Conservation (phyloP, 2,329 filamentous ascomycete species). For the Sphaerostilbella broomeana region DNA sequence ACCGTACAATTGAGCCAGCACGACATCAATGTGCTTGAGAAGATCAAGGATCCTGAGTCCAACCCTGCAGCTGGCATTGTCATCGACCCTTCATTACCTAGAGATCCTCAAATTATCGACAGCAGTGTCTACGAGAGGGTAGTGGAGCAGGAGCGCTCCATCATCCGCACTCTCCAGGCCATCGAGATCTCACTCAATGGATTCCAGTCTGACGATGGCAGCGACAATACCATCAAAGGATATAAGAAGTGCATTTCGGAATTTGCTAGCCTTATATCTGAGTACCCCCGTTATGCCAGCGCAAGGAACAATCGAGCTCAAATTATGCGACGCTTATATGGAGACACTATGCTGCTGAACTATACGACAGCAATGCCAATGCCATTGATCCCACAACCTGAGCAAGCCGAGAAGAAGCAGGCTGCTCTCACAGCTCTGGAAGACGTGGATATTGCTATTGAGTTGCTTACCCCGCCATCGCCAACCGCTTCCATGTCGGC, state of each 20-base stretch:
- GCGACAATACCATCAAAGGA: slow-evolving; percentile 33
- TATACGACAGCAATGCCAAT: slow-evolving; percentile 31
- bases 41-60: slow-evolving; percentile 61
- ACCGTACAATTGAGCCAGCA: slow-evolving; percentile 45
- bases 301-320: slow-evolving; percentile 71
- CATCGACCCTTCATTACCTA: slow-evolving; percentile 47
- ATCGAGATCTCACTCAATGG: slow-evolving; percentile 48
- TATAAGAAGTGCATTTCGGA: slow-evolving; percentile 43
- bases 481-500: slow-evolving; percentile 51
- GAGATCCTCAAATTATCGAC: slow-evolving; percentile 52
- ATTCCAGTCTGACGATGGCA: slow-evolving; percentile 29
- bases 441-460: slow-evolving; percentile 54
- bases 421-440: slow-evolving; percentile 38
- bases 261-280: slow-evolving; percentile 50
- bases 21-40: slow-evolving; percentile 57
- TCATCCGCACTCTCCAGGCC: slow-evolving; percentile 48
- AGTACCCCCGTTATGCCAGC: slow-evolving; percentile 61
- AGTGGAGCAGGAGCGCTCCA: slow-evolving; percentile 44
- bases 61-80: slow-evolving; percentile 49
- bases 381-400: slow-evolving; percentile 36
- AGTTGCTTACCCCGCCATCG: slow-evolving; percentile 48
- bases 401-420: slow-evolving; percentile 30
- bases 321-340: slow-evolving; percentile 54
- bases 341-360: slow-evolving; percentile 49
- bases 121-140: slow-evolving; percentile 43